These are phyloP conservation scores for Suhomyces anneliseae DNA, from an alignment of 1,139 yeast genomes.

Conservation along the genomic window DNA sequence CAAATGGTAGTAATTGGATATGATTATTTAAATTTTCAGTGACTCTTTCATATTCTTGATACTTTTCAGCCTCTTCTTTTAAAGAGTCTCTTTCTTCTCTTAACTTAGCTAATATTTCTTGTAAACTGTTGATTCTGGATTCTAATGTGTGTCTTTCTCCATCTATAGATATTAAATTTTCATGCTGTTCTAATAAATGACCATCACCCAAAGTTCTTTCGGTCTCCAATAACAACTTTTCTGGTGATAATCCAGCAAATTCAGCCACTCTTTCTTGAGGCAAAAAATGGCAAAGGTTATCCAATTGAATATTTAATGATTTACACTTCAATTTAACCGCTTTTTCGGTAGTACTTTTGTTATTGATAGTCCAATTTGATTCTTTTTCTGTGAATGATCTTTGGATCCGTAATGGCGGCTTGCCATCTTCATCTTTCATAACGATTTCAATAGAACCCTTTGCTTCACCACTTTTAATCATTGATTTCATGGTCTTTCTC, in stretches of 20 bases:
- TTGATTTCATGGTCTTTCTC: constrained; percentile 71
- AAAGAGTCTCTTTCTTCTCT: constrained; percentile 31
- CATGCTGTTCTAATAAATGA: constrained; percentile 57
- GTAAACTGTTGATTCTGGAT: constrained; percentile 21
- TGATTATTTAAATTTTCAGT: constrained; percentile 49
- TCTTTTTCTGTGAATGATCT: constrained; percentile 42
- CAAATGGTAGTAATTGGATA: constrained; percentile 59
- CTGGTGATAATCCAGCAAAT: constrained; percentile 81
- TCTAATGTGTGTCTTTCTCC: constrained; percentile 28
- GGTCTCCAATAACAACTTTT: constrained; percentile 71
- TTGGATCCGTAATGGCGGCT: constrained; percentile 34
- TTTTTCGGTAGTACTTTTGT: constrained; percentile 39
- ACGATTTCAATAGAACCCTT: constrained; percentile 62
- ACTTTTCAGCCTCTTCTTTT: constrained; percentile 41
- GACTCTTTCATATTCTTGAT: constrained; percentile 40
- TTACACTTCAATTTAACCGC: constrained; percentile 48
- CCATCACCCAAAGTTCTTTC: constrained; percentile 77
- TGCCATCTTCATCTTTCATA: constrained; percentile 46
- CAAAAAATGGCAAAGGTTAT: constrained; percentile 88
- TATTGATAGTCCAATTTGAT: constrained; percentile 64
- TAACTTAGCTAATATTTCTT: constrained; percentile 31
- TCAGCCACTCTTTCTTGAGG: constrained; percentile 96
- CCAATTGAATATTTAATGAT: constrained; percentile 74
- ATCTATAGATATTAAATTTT: constrained; percentile 55
- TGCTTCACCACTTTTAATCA: constrained; percentile 72